Evolutionary conservation across 2,329 filamentous ascomycete genomes (phyloP).

Genomic region (Talaromyces islandicus): DNA sequence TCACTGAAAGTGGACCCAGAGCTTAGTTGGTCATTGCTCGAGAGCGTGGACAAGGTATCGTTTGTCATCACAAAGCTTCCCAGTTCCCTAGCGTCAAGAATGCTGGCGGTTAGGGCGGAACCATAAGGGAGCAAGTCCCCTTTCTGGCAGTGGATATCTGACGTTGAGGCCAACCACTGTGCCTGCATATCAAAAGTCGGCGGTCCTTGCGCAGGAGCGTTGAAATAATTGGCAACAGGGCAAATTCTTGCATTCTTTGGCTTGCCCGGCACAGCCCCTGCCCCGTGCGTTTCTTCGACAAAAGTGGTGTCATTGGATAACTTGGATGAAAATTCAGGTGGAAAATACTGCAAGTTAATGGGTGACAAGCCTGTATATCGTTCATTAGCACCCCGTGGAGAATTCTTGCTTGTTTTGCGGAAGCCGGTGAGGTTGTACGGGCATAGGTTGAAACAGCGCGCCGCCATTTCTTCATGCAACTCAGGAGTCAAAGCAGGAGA

Average conservation of each 20-base stretch:
- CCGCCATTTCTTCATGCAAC: neutral
- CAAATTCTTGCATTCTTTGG: slow-evolving; percentile 34
- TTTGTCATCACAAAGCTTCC: slow-evolving; percentile 20
- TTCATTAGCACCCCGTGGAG: neutral
- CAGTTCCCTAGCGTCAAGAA: slow-evolving; percentile 27
- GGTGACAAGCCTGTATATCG: neutral
- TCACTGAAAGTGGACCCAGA: slow-evolving; percentile 18
- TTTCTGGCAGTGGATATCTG: slow-evolving; percentile 23
- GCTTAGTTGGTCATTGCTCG: slow-evolving; percentile 18
- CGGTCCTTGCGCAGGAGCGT: slow-evolving; percentile 23
- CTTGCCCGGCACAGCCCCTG: slow-evolving; percentile 23
- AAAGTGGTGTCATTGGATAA: slow-evolving; percentile 19
- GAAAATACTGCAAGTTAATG: slow-evolving; percentile 13
- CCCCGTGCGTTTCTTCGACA: slow-evolving; percentile 15
- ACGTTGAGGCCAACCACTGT: slow-evolving; percentile 17
- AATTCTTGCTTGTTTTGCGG: neutral
- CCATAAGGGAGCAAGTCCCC: slow-evolving; percentile 26
- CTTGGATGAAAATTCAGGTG: slow-evolving; percentile 19
- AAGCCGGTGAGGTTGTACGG: neutral
- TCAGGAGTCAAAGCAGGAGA: neutral
- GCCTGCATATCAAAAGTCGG: slow-evolving; percentile 13
- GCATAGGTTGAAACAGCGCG: neutral
- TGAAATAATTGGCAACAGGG: slow-evolving; percentile 29
- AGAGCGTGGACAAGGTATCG: slow-evolving; percentile 21
- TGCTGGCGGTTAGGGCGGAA: slow-evolving; percentile 29